Evolutionary conservation across 2,329 filamentous ascomycete genomes (phyloP).

Genomic region (Xylaria sp.): DNA sequence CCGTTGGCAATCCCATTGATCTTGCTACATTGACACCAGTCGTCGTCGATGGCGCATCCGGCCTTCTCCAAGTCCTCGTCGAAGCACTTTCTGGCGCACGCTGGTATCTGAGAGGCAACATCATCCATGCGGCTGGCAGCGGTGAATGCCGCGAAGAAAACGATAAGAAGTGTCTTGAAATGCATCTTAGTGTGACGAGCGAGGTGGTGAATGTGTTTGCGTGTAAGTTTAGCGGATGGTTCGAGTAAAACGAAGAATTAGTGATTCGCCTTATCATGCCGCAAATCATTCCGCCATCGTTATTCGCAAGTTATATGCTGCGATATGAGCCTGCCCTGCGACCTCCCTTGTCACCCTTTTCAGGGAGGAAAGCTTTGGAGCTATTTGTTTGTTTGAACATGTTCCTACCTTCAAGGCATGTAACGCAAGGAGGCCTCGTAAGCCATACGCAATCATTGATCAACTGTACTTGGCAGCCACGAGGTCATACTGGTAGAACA

Average conservation of each 20-base stretch:
- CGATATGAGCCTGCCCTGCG: too few species aligned
- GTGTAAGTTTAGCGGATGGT: not conserved
- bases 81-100: constrained; percentile 54
- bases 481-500: not conserved
- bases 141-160: constrained; percentile 42
- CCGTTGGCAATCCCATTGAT: constrained; percentile 49
- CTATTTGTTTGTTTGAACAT: not conserved
- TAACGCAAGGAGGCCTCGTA: not conserved
- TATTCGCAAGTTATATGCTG: not conserved
- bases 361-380: not conserved
- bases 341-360: not conserved
- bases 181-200: constrained; percentile 44
- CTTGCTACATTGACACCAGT: constrained; percentile 53
- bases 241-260: not conserved
- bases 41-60: constrained; percentile 50
- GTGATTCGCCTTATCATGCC: not conserved
- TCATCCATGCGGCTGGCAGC: constrained; percentile 43
- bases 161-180: constrained; percentile 43
- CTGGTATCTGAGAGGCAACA: constrained; percentile 49
- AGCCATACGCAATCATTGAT: not conserved
- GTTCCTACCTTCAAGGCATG: not conserved
- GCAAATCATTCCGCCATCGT: not conserved
- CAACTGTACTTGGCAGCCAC: too few species aligned
- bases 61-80: constrained; percentile 45
- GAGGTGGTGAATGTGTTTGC: not conserved